Evolutionary conservation across 495 filamentous ascomycete genomes (phyloP).

Genomic region (Aspergillus sparsus): DNA sequence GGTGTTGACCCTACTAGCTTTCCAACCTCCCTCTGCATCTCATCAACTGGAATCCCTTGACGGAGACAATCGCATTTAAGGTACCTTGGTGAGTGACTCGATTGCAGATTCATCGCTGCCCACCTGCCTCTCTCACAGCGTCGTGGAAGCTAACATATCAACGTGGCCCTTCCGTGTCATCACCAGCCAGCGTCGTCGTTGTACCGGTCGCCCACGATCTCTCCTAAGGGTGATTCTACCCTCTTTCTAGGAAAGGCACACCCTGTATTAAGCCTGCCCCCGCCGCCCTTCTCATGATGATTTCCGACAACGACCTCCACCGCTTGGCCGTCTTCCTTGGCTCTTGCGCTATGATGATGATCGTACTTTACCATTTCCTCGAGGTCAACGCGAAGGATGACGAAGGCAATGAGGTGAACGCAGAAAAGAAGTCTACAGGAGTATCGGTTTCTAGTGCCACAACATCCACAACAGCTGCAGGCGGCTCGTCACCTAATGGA

Average conservation of each 20-base stretch:
- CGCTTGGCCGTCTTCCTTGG: constrained; percentile 91
- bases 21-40: too few species aligned
- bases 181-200: background rate
- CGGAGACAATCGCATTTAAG: too few species aligned
- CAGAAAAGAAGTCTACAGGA: constrained; percentile 31
- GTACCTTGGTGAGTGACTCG: constrained; percentile 1
- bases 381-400: constrained; percentile 83
- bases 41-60: too few species aligned
- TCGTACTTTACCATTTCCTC: constrained; percentile 94
- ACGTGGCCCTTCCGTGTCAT: constrained; percentile 15
- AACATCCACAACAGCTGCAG: constrained; percentile 22
- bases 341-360: constrained; percentile 87
- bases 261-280: background rate
- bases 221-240: background rate
- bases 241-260: background rate
- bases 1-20: too few species aligned
- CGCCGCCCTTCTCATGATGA: constrained; percentile 58
- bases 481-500: constrained; percentile 23
- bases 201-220: too few species aligned
- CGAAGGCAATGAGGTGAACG: constrained; percentile 40
- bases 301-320: constrained; percentile 82
- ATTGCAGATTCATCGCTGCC: background rate
- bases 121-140: background rate
- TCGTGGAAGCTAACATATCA: constrained; percentile 7
- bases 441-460: constrained; percentile 23